phyloP scores from a whole-genome alignment of 2,329 filamentous ascomycete species.

The Alternaria sp. region DNA sequence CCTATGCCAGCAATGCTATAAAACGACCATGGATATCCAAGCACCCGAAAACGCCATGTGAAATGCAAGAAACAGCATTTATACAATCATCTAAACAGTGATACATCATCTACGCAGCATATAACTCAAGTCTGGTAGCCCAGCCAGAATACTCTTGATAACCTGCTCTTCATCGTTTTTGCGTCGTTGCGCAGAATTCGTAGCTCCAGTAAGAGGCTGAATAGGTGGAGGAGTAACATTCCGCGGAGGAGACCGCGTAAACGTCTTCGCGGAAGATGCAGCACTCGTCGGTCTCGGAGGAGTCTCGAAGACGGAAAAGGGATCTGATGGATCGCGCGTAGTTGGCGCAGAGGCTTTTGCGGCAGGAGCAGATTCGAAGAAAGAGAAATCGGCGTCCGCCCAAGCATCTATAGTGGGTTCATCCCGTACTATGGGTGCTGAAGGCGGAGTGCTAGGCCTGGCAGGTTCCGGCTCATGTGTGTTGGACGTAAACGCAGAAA shows the following conservation, averaged over 20 bases:
- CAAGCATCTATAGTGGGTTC: conserved; percentile 17
- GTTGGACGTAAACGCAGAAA: conserved; percentile 3
- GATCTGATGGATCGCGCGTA: conserved; percentile 20
- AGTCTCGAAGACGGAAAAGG: conserved; percentile 36
- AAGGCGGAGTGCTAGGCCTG: conserved; percentile 12
- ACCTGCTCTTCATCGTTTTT: conserved; percentile 40
- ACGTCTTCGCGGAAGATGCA: conserved; percentile 19
- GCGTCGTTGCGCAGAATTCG: conserved; percentile 29
- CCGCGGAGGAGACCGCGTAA: conserved; percentile 26
- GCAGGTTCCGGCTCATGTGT: background rate
- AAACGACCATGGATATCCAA: background rate
- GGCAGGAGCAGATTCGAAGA: conserved; percentile 38
- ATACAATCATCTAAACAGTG: background rate
- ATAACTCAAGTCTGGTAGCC: conserved; percentile 41
- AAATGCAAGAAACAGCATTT: background rate
- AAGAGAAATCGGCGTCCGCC: conserved; percentile 26
- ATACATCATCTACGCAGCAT: conserved; percentile 29
- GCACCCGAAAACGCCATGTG: background rate
- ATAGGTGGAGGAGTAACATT: conserved; percentile 19
- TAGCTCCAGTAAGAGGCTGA: conserved; percentile 34
- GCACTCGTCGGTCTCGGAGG: conserved; percentile 14
- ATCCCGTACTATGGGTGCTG: background rate
- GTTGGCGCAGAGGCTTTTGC: background rate
- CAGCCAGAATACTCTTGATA: conserved; percentile 31
- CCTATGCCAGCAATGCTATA: background rate